These are phyloP conservation scores for Ophidiomyces ophidiicola DNA, from an alignment of 2,329 filamentous ascomycete genomes.

Conservation along the genomic window DNA sequence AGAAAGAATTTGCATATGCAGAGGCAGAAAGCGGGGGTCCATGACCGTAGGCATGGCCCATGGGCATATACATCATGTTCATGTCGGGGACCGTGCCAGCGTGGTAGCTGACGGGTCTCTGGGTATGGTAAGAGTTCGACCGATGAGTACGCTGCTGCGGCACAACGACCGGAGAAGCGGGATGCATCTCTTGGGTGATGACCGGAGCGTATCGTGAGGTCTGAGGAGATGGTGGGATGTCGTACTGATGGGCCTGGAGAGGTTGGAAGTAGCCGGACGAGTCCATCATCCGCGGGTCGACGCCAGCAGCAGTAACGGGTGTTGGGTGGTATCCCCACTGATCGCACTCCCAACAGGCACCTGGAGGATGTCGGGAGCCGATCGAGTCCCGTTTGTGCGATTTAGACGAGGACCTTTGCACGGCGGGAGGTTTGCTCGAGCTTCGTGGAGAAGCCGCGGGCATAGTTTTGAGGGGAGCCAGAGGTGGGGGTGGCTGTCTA, in stretches of 20 bases:
- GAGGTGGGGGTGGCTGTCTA: slow-evolving; percentile 17
- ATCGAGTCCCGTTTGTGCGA: slow-evolving; percentile 23
- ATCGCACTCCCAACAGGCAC: slow-evolving; percentile 28
- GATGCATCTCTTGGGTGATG: slow-evolving; percentile 24
- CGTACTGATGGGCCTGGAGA: slow-evolving; percentile 15
- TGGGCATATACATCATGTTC: slow-evolving; percentile 20
- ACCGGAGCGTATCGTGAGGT: slow-evolving; percentile 21
- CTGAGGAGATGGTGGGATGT: slow-evolving; percentile 22
- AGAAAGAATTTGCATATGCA: slow-evolving; percentile 25
- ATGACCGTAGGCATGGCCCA: slow-evolving; percentile 21
- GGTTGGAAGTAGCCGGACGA: slow-evolving; percentile 19
- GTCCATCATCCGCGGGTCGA: slow-evolving; percentile 25
- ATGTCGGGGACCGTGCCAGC: slow-evolving; percentile 23
- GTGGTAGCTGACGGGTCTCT: slow-evolving; percentile 31
- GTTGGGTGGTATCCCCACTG: slow-evolving; percentile 25
- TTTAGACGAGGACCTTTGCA: slow-evolving; percentile 26
- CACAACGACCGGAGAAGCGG: slow-evolving; percentile 18
- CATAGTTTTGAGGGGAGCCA: slow-evolving; percentile 26
- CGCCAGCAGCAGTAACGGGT: slow-evolving; percentile 4
- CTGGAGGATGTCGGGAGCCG: slow-evolving; percentile 17
- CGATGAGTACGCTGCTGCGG: slow-evolving; percentile 19
- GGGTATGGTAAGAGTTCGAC: slow-evolving; percentile 28
- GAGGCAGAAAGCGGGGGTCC: slow-evolving; percentile 30
- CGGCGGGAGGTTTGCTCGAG: slow-evolving; percentile 22
- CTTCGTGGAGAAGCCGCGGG: slow-evolving; percentile 25